Base-by-base conservation (phyloP, 345 rosid genomes). In the Geranium brycei region DNA sequence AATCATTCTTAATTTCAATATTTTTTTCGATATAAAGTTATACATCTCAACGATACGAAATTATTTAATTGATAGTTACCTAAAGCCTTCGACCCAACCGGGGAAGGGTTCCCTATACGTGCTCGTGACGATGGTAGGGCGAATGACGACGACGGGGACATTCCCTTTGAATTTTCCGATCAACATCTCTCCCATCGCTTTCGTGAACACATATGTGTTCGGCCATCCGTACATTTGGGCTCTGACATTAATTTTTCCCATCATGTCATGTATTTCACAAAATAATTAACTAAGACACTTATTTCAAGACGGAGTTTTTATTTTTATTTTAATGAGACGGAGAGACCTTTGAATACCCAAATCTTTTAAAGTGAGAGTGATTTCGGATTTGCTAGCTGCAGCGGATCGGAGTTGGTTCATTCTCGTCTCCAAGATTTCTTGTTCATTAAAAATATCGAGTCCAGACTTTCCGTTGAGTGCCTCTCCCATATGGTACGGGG, bases 71-170 rank as follows among this genome's bases (percentile, higher is more conserved):
- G 2, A 18, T 17, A 18, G 3, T 3, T 58, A 80, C 86, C 84
- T 81, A 18, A 71, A 35, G 4, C 95, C 91, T 80, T 88, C 91
- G 62, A 72, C 78, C 95, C 95, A 88, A n/a, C 95, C 91, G 0
- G 86, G 80, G 64, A 85, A 85, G 4, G 95, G 89, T 19, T 85
- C 86, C 40, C 66, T 82, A 72, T 58, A 67, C 61, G 95, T 85
- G 64, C 91, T 82, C 1, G 83, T 82, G 31, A 88, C 60, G 18
- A 85, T 81, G 3, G 87, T 69, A 1, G 95, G 91, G 3, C 95
- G 83, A 35, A 88, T 64, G 13, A 84, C 77, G 13, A 78, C 88
- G 0, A 79, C 66, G 0, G 89, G 74, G 19, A 80, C 14, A 15
- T 62, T 68, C 58, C 74, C 89, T 76, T 78, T 84, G 53, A 63